A percentile compares a stretch with the other conserved stretches of the same genome.
These are phyloP conservation scores for Phytophthora ramorum DNA, from an alignment of 352 stramenopile genomes.

Conservation along the genomic window DNA sequence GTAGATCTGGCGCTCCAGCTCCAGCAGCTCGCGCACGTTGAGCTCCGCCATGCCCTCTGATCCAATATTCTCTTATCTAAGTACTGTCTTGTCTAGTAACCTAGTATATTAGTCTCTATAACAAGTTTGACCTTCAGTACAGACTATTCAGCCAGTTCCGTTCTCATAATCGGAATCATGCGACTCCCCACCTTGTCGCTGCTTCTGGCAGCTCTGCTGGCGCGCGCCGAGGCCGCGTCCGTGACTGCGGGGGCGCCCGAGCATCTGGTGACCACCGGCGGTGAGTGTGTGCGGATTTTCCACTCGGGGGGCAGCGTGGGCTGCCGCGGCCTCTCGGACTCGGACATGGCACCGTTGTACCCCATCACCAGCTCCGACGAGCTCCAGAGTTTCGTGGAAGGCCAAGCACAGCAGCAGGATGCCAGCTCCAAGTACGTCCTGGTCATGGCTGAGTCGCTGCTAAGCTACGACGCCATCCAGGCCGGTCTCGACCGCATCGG, in stretches of 20 bases:
- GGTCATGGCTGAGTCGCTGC: slow-evolving; percentile 69
- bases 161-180: slow-evolving; percentile 26
- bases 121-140: too few relatives aligned
- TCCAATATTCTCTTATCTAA: too few relatives aligned
- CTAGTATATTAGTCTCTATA: background rate
- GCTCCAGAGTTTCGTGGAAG: slow-evolving; percentile 51
- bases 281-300: slow-evolving; percentile 83
- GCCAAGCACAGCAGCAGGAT: slow-evolving; percentile 29
- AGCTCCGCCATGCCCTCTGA: slow-evolving; percentile 18
- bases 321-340: slow-evolving; percentile 59
- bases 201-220: slow-evolving; percentile 28
- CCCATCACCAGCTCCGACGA: slow-evolving; percentile 53
- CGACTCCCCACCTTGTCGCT: slow-evolving; percentile 20
- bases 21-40: slow-evolving; percentile 76
- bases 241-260: slow-evolving; percentile 71
- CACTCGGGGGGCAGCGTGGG: slow-evolving; percentile 72
- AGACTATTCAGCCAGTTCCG: slow-evolving; percentile 36
- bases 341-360: slow-evolving; percentile 66
- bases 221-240: slow-evolving; percentile 42
- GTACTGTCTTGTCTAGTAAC: background rate
- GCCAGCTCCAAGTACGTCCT: slow-evolving; percentile 59
- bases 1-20: slow-evolving; percentile 84
- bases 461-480: slow-evolving; percentile 47
- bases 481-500: slow-evolving; percentile 46
- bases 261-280: slow-evolving; percentile 65